phyloP scores from a whole-genome alignment of 352 stramenopile genomes.

The Elongisporangium undulatum region DNA sequence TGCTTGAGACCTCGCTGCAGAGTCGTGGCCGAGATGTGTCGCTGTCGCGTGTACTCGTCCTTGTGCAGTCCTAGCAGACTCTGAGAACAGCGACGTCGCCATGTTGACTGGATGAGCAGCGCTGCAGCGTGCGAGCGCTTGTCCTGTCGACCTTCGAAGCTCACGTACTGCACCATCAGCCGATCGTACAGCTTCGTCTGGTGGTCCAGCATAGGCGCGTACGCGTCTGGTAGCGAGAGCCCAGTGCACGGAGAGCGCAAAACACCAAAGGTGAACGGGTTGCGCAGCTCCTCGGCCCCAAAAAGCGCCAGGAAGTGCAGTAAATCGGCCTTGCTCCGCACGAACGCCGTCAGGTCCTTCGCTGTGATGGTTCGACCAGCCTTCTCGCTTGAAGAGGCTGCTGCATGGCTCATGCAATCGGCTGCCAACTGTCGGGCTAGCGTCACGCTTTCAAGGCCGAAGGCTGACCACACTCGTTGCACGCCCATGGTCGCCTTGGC shows the following conservation, averaged over 20 bases:
- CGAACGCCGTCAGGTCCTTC: conserved; percentile 28
- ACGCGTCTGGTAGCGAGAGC: conserved; percentile 5
- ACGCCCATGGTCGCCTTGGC: conserved; percentile 45
- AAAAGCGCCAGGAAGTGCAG: conserved; percentile 54
- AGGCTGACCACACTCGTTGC: conserved; percentile 24
- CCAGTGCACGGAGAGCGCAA: conserved; percentile 11
- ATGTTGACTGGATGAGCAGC: conserved; percentile 62
- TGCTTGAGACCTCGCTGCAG: conserved; percentile 56
- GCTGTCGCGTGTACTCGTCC: conserved; percentile 18
- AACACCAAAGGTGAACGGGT: conserved; percentile 38
- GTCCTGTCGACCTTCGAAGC: conserved; percentile 36
- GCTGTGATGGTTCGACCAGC: conserved; percentile 9
- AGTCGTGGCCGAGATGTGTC: conserved; percentile 36
- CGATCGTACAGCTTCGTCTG: conserved; percentile 43
- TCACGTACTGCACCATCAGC: conserved; percentile 41
- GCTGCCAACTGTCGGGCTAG: conserved; percentile 19
- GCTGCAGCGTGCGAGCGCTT: conserved; percentile 29
- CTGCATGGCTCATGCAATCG: conserved; percentile 10
- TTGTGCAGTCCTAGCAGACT: conserved; percentile 18
- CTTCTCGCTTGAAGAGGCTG: neutral
- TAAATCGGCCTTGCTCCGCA: conserved; percentile 24
- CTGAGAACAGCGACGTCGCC: conserved; percentile 46
- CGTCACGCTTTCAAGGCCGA: conserved; percentile 8
- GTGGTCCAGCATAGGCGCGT: conserved; percentile 5
- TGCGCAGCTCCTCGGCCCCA: conserved; percentile 52